Evolutionary conservation across 768 basidiomycete species (phyloP), one percentile per base, ranked within the genome.

Genomic region (Russula ochroleuca): DNA sequence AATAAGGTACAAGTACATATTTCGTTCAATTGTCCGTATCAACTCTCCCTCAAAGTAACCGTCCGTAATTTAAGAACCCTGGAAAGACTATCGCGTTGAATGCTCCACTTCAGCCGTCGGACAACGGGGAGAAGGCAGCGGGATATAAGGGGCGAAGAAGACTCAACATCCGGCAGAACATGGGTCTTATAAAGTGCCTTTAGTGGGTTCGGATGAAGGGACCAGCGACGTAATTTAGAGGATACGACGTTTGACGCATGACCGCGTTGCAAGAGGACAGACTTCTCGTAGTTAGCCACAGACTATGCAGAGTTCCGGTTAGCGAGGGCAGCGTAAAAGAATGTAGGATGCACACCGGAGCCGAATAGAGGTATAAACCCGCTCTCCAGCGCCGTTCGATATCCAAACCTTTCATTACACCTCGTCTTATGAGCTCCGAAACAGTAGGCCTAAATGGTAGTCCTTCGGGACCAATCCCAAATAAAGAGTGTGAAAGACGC

Each of bases 71-170:
- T 31, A 23, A 67, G 40, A 37, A 56, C 51, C 71, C 78, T 81
- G 5, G 88, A 82, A 31, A 88, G 75, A 52, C 77, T 78, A 69
- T 90, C 89, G 14, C 79, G 78, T 69, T 85, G 83, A 53, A 88
- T 72, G 43, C 81, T 84, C 87, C 87, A 90, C 72, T 89, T 90
- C 64, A 90, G 78, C 70, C 81, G 77, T 61, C 82, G 84, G 70
- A 90, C 78, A 25, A 82, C 77, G 15, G 88, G 86, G 5, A 89
- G 74, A 28, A 91, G 78, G 9, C 80, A 78, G 33, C 85, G 83
- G 1, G 85, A 85, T 54, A 90, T 74, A 21, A 73, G 76, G 5
- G 78, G 74, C 0, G 81, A 82, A 7, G 84, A 83, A 2, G 81
- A 83, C 67, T 87, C 85, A 38, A 35, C 35, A 8, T 35, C 35